Conservation (phyloP, 2,329 filamentous ascomycete species). For the Rhinocladiella mackenziei region DNA sequence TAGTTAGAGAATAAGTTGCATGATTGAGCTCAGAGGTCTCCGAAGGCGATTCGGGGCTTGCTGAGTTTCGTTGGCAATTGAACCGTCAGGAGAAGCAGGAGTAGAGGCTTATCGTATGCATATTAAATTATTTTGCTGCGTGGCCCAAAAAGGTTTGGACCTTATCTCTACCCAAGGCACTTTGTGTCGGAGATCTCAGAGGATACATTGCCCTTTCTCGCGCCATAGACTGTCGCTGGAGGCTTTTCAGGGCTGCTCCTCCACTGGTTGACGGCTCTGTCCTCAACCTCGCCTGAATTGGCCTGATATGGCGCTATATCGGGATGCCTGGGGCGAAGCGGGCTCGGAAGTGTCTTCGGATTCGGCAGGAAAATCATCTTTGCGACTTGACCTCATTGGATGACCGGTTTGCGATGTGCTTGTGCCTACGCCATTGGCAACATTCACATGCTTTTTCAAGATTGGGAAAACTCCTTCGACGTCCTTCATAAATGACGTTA, state of each 20-base stretch:
- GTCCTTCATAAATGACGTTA: conserved; percentile 64
- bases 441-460: not conserved
- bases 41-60: too few species aligned
- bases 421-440: not conserved
- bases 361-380: too few species aligned
- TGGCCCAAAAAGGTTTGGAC: too few species aligned
- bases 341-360: not conserved
- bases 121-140: not conserved
- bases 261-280: conserved; percentile 2
- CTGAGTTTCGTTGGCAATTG: not conserved
- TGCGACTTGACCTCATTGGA: too few species aligned
- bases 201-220: conserved; percentile 18
- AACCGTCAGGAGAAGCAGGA: conserved; percentile 7
- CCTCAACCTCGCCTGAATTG: not conserved
- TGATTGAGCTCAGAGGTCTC: too few species aligned
- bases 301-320: not conserved
- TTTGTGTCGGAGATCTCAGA: too few species aligned
- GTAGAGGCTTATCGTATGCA: conserved; percentile 14
- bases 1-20: conserved; percentile 38
- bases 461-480: conserved; percentile 51
- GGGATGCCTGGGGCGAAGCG: not conserved
- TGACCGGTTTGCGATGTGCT: not conserved
- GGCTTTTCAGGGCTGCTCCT: conserved; percentile 8
- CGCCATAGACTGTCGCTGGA: conserved; percentile 18
- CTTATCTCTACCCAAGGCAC: too few species aligned